Base-by-base conservation (phyloP, 257 asterid species). In the Osmanthus fragrans region DNA sequence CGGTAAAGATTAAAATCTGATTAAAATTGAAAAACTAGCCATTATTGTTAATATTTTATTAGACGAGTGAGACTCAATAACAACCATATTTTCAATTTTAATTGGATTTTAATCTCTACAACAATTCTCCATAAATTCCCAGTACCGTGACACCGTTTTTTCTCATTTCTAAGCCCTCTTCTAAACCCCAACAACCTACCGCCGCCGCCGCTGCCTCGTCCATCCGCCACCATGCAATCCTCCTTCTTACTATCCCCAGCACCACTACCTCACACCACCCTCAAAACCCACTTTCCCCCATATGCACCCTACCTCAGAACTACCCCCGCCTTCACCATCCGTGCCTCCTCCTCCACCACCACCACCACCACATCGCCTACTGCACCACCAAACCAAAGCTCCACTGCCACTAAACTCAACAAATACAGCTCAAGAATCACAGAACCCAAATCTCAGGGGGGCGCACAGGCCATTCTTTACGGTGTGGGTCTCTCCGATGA, bases 401-500 rank as follows among this genome's bases (percentile, higher is more conserved):
- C 84, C 32, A 34, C 84, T 72, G 76, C 81, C n/a, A 1, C 74
- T 0, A 90, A 93, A 71, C 88, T 95, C 19, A 95, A 95, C 88
- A 90, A 90, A 83, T 95, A 89, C 88, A 95, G 99, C 49, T 90
- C 97, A 3, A 84, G 97, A 83, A 88, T 93, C 84, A 93, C 98
- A 11, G 92, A 89, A 79, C 95, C 97, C 71, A 93, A 94, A 84
- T 87, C 98, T 0, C 99, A 96, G 81, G 99, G 99, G 71, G 99
- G 89, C 23, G 90, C 99, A 37, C 98, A 95, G 84, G 99, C 99
- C 49, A 82, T 95, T 56, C 94, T 95, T 15, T 95, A 95, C 25
- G 98, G 99, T 32, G 99, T 93, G 39, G 99, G 99, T 5, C 93
- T 95, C 47, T 83, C 99, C 1, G 99, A 95, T 74, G 97, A 89